Evolutionary conservation across 2,329 filamentous ascomycete species (phyloP), one percentile per base, ranked within the genome.

Genomic region (Nigrospora osmanthi): DNA sequence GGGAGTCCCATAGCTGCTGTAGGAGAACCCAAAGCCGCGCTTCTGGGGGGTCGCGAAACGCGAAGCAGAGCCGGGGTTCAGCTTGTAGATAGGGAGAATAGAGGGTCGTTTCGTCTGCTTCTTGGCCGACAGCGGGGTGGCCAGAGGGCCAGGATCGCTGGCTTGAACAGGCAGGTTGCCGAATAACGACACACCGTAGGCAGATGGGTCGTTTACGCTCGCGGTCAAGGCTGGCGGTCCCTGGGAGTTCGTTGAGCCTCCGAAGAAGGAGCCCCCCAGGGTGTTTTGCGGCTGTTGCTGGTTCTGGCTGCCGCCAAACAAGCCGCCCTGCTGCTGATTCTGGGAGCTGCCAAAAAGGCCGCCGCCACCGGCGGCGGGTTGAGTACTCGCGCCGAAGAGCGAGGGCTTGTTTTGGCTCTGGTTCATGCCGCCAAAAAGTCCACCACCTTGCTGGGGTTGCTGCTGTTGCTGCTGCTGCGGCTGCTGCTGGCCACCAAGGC

Each of bases 101-200:
- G 87, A 85, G 52, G 79, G 82, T 61, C 89, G 86, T 64, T 87
- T 87, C 46, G 83, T 75, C 67, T 89, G 91, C 34, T 71, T 69
- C 63, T 81, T 83, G 51, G 82, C 84, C 10, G 83, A 85, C 12
- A 97, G 74, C 0, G 94, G 93, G 1, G 91, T 97, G 10, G 91
- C 93, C 52, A 98, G 75, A 3, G 94, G 93, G 2, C 93, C 93
- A 3, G 89, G 87, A 56, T 89, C 87, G 67, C 59, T 81, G 60
- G 60, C 75, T 14, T 42, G 42, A 28, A 34, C 36, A 53, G 73
- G 73, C 14, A 96, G 70, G 43, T 83, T 85, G 31, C 83, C 80
- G 64, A 97, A 97, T 16, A 98, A 76, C 1, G 89, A 88, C 43
- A 87, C 89, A 35, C 93, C 93, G 58, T 95, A 98, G 0, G 94